These are phyloP conservation scores for Kernera saxatilis DNA, from an alignment of 345 rosid species.

Conservation along the genomic window DNA sequence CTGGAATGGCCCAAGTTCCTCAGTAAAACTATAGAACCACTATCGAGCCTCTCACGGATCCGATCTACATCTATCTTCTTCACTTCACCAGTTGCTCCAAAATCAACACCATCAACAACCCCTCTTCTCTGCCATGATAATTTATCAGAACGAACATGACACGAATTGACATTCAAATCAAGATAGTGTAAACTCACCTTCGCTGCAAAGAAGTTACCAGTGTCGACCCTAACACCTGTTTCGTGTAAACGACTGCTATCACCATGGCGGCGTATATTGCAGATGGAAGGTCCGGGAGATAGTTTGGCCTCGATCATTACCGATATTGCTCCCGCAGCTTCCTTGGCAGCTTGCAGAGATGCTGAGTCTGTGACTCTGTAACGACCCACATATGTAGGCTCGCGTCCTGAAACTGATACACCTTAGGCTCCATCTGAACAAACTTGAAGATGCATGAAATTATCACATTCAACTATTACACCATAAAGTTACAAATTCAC, in stretches of 20 bases:
- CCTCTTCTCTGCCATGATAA: slow-evolving; percentile 71
- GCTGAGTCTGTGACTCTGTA: slow-evolving; percentile 80
- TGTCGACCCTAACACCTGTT: slow-evolving; percentile 89
- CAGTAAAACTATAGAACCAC: slow-evolving; percentile 72
- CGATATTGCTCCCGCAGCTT: slow-evolving; percentile 85
- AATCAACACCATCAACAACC: slow-evolving; percentile 87
- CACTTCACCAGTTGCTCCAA: slow-evolving; percentile 95
- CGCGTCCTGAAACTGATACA: slow-evolving; percentile 49
- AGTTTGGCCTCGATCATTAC: slow-evolving; percentile 87
- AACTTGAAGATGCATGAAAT: slow-evolving; percentile 8
- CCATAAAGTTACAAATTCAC: background rate
- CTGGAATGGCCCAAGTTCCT: slow-evolving; percentile 95
- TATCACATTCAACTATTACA: background rate
- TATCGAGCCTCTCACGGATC: slow-evolving; percentile 81
- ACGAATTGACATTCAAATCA: background rate
- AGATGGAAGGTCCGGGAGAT: slow-evolving; percentile 91
- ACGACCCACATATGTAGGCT: slow-evolving; percentile 60
- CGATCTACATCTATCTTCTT: slow-evolving; percentile 84
- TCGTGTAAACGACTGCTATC: slow-evolving; percentile 86
- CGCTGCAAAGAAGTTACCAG: slow-evolving; percentile 97
- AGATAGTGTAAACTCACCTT: slow-evolving; percentile 43
- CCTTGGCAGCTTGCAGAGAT: slow-evolving; percentile 80
- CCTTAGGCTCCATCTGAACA: slow-evolving; percentile 29
- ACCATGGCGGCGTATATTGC: slow-evolving; percentile 81
- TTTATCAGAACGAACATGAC: background rate